Evolutionary conservation across 2,329 filamentous ascomycete species (phyloP).

Genomic region (Penicillium rolfsii): DNA sequence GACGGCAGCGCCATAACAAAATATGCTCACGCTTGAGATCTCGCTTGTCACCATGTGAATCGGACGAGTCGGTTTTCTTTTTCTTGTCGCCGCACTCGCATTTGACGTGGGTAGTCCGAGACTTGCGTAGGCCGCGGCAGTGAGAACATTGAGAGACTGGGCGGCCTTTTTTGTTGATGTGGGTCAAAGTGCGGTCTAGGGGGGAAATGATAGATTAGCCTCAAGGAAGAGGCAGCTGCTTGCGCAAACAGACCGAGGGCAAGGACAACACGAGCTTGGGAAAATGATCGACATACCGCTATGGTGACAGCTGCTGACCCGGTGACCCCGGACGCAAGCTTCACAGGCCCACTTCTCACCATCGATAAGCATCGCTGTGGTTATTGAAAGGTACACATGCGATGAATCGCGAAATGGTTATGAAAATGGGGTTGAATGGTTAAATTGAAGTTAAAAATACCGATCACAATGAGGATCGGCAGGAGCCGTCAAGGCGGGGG

Average conservation of each 20-base stretch:
- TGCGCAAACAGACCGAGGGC: neutral
- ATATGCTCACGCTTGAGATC: conserved; percentile 44
- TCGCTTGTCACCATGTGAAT: conserved; percentile 42
- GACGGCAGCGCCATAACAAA: conserved; percentile 29
- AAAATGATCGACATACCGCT: conserved; percentile 67
- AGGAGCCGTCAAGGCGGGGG: conserved; percentile 40
- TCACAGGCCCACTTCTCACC: conserved; percentile 98
- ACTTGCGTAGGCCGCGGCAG: conserved; percentile 95
- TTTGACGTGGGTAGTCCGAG: conserved; percentile 89
- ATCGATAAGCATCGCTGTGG: conserved; percentile 73
- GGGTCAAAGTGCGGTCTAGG: conserved; percentile 83
- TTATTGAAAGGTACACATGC: conserved; percentile 46
- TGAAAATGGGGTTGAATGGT: conserved; percentile 12
- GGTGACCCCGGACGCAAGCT: conserved; percentile 96
- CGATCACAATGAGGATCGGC: conserved; percentile 19
- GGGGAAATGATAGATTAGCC: conserved; percentile 14
- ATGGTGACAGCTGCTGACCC: conserved; percentile 98
- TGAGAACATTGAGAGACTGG: conserved; percentile 98
- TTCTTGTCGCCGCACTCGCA: conserved; percentile 95
- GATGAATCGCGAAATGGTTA: conserved; percentile 40
- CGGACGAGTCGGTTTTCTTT: conserved; percentile 60
- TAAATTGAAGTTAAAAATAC: conserved; percentile 24
- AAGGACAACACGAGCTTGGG: neutral
- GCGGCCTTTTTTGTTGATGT: conserved; percentile 97
- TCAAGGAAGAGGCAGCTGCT: neutral